Evolutionary conservation across 495 filamentous ascomycete species (phyloP).

Genomic region (Talaromyces borbonicus): DNA sequence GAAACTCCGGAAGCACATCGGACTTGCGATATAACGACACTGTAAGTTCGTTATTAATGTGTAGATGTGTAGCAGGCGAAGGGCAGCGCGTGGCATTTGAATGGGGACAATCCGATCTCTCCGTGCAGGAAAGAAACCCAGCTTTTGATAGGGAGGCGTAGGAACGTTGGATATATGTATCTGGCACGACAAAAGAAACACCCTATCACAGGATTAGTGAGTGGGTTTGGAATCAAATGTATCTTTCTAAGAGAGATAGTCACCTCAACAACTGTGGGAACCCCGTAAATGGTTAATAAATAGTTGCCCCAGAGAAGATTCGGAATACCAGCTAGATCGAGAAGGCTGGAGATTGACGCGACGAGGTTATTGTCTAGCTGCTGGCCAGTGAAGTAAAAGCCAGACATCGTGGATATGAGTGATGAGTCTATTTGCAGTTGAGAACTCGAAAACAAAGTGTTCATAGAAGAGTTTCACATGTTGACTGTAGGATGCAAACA

Average conservation of each 20-base stretch:
- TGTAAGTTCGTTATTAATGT: conserved; percentile 15
- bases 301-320: conserved; percentile 22
- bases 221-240: neutral
- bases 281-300: conserved; percentile 18
- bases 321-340: conserved; percentile 5
- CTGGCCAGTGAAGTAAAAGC: conserved; percentile 10
- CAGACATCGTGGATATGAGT: conserved; percentile 6
- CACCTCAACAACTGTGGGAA: conserved; percentile 18
- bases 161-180: conserved; percentile 11
- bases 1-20: conserved; percentile 16
- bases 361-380: conserved; percentile 9
- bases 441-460: too few species aligned
- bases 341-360: conserved; percentile 9
- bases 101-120: conserved; percentile 8
- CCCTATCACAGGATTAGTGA: conserved; percentile 10
- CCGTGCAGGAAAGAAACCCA: conserved; percentile 13
- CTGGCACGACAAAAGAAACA: conserved; percentile 14
- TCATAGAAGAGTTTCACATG: too few species aligned
- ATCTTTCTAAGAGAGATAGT: conserved; percentile 5
- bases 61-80: conserved; percentile 13
- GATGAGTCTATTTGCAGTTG: too few species aligned
- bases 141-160: conserved; percentile 10
- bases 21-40: conserved; percentile 17
- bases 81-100: too few species aligned
- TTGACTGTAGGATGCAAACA: too few species aligned